Evolutionary conservation across 257 asterid species (phyloP), one percentile per base, ranked within the genome.

Genomic region (Salvia miltiorrhiza): DNA sequence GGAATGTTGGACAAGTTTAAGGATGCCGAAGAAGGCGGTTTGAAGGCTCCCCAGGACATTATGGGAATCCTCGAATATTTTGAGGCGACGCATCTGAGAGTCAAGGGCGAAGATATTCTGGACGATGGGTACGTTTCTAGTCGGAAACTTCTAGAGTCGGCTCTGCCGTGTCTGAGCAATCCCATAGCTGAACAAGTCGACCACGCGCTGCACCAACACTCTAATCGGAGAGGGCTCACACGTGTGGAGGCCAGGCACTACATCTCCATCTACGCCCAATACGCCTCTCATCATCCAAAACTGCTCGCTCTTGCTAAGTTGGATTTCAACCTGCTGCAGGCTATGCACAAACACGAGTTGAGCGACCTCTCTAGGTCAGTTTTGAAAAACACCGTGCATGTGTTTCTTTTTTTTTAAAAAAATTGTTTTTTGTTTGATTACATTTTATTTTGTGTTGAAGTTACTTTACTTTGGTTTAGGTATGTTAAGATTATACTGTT

Each of bases 61-160:
- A 47, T 2, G 8, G 82, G 74, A 19, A 1, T 78, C 7, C 67
- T 80, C 23, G 82, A 74, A 50, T 41, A 78, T 23, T 80, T 69
- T 5, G 82, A 80, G 68, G 85, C 85, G 7, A 55, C 82, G 17
- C 70, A 78, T 78, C 72, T 84, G 0, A 57, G 83, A 33, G 54
- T 76, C 19, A 82, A 69, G 14, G 72, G 59, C 6, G 86, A 85
- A 21, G 73, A 58, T 7, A 47, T 72, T 7, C 70, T 85, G 1
- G 84, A 85, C 21, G 69, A 82, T 0, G 84, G 73, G 30, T 69
- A 32, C 28, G 41, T 52, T 71, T 74, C 67, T 59, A 32, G 61
- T 8, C 73, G 72, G 37, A 60, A 68, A 7, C 48, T 40, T 24
- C 63, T 79, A 7, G 62, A 71, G 39, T 65, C 77, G 9, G 48